phyloP scores from a whole-genome alignment of 352 stramenopile species.

The Pythium diclinum region DNA sequence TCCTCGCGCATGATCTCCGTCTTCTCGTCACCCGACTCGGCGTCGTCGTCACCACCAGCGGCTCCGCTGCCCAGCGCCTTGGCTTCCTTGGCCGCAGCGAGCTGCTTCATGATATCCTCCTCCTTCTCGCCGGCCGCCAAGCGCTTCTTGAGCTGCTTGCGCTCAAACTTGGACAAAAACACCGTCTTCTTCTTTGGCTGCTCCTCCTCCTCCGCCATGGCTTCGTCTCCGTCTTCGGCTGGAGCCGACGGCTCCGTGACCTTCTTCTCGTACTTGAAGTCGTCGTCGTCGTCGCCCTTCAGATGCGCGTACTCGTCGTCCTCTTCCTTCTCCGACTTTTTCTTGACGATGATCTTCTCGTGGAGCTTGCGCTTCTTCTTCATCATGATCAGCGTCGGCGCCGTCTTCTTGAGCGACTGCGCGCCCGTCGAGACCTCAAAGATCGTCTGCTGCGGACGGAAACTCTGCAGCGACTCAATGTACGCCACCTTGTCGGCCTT shows the following conservation, averaged over 20 bases:
- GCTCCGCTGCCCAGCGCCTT: not conserved
- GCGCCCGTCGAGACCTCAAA: conserved; percentile 93
- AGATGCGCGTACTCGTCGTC: conserved; percentile 26
- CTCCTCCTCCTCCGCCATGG: conserved; percentile 7
- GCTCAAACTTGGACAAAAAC: conserved; percentile 93
- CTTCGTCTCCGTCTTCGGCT: conserved; percentile 8
- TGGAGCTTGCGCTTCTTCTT: conserved; percentile 83
- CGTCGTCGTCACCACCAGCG: conserved; percentile 11
- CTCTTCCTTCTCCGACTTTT: conserved; percentile 54
- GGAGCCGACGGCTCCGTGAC: not conserved
- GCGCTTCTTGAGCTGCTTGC: conserved; percentile 93
- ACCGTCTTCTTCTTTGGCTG: conserved; percentile 58
- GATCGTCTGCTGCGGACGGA: conserved; percentile 94
- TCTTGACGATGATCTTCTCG: conserved; percentile 80
- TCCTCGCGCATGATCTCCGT: conserved; percentile 7
- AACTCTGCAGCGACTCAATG: conserved; percentile 89
- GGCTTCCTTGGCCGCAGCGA: conserved; percentile 48
- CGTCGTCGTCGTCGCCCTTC: conserved; percentile 31
- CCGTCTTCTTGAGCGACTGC: conserved; percentile 75
- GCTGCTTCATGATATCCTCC: conserved; percentile 65
- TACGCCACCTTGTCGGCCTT: conserved; percentile 88
- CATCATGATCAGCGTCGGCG: conserved; percentile 82
- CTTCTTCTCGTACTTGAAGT: conserved; percentile 13
- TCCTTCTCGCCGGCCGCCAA: conserved; percentile 70
- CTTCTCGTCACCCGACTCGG: conserved; percentile 30